Conservation (phyloP, 257 asterid genomes). For the Buddleja alternifolia region DNA sequence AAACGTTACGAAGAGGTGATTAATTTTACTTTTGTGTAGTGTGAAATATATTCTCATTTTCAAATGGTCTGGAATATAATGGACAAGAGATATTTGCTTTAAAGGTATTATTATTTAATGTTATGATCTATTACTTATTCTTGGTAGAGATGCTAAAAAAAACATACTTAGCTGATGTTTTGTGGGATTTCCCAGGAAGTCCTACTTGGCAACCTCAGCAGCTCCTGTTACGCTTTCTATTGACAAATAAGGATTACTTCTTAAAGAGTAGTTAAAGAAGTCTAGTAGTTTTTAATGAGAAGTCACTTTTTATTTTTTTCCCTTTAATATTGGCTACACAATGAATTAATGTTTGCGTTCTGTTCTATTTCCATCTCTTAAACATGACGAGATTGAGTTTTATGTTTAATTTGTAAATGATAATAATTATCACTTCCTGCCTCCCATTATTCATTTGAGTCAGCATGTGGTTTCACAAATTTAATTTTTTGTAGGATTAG, state of each 20-base stretch:
- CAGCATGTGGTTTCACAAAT: too few relatives aligned
- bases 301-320: background rate
- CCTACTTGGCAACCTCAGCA: constrained; percentile 10
- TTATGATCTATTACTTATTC: background rate
- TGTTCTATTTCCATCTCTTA: constrained; percentile 11
- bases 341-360: background rate
- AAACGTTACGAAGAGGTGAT: constrained; percentile 86
- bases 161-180: constrained; percentile 12
- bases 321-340: background rate
- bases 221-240: constrained; percentile 3
- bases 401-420: constrained; percentile 21
- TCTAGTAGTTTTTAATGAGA: background rate
- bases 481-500: too few relatives aligned
- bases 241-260: background rate
- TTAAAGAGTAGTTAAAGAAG: background rate
- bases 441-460: too few relatives aligned
- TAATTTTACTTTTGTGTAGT: constrained; percentile 21
- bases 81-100: background rate
- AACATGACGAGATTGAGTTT: constrained; percentile 3
- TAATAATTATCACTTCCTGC: too few relatives aligned
- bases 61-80: background rate
- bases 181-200: background rate
- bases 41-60: constrained; percentile 10
- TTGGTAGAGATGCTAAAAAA: constrained; percentile 11
- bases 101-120: background rate